Conservation (phyloP, 1,139 yeast species). For the Debaryomycetaceae sp. region DNA sequence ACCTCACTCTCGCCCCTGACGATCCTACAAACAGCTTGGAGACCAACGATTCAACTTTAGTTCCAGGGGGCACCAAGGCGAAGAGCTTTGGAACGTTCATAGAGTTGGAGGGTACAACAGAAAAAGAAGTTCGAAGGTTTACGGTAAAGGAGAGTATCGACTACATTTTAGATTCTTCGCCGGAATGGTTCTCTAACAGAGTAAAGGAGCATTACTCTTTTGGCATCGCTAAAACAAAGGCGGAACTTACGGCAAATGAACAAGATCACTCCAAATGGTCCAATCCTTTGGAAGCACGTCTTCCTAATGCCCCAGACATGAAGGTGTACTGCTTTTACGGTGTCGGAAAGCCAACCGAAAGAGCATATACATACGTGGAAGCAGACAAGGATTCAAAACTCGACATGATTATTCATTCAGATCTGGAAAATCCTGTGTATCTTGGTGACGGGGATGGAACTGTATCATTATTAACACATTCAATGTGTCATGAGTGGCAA, state of each 20-base stretch:
- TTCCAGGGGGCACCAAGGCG: slow-evolving; percentile 28
- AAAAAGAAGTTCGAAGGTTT: slow-evolving; percentile 35
- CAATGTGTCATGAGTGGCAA: slow-evolving; percentile 82
- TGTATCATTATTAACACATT: slow-evolving; percentile 77
- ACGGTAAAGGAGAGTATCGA: slow-evolving; percentile 69
- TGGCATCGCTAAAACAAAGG: slow-evolving; percentile 62
- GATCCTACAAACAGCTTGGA: slow-evolving; percentile 41
- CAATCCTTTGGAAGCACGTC: slow-evolving; percentile 85
- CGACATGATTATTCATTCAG: slow-evolving; percentile 66
- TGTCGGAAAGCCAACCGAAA: slow-evolving; percentile 91
- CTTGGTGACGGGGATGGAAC: slow-evolving; percentile 97
- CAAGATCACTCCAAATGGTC: slow-evolving; percentile 77
- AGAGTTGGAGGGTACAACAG: slow-evolving; percentile 45
- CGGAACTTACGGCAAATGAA: slow-evolving; percentile 62
- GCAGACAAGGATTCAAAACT: slow-evolving; percentile 57
- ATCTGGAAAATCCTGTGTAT: slow-evolving; percentile 56
- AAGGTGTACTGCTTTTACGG: slow-evolving; percentile 90
- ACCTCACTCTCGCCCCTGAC: slow-evolving; percentile 56
- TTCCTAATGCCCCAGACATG: slow-evolving; percentile 93
- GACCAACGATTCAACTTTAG: slow-evolving; percentile 18
- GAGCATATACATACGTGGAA: slow-evolving; percentile 76
- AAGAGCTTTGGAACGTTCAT: slow-evolving; percentile 75
- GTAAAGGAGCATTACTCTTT: slow-evolving; percentile 69
- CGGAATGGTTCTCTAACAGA: slow-evolving; percentile 70
- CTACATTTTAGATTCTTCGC: slow-evolving; percentile 58